Evolutionary conservation across 2,329 filamentous ascomycete genomes (phyloP).

Genomic region (Trichoderma breve): DNA sequence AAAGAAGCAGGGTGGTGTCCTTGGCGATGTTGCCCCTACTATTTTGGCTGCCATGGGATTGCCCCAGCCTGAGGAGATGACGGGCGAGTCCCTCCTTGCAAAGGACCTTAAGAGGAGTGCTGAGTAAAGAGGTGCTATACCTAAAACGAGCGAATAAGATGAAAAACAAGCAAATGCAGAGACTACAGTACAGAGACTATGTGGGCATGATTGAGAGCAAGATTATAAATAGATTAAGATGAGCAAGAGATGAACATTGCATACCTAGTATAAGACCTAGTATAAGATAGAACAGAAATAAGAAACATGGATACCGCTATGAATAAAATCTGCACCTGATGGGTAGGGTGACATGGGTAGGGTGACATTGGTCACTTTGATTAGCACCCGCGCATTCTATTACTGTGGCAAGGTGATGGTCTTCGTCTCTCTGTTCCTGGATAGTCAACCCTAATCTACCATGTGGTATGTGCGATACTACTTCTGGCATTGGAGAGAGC

Average conservation of each 20-base stretch:
- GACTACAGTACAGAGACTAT: not conserved
- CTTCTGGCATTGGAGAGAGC: not conserved
- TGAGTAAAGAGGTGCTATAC: constrained; percentile 23
- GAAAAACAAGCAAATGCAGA: not conserved
- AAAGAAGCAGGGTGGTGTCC: constrained; percentile 80
- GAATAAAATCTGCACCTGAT: not conserved
- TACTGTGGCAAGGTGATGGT: not conserved
- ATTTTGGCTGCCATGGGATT: constrained; percentile 88
- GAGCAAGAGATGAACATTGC: not conserved
- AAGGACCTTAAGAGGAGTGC: constrained; percentile 56
- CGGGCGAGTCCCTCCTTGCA: constrained; percentile 76
- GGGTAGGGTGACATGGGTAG: not conserved
- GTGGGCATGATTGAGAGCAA: not conserved
- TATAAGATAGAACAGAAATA: constrained; percentile 14
- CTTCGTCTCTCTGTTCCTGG: not conserved
- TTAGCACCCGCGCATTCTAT: not conserved
- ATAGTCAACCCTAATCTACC: not conserved
- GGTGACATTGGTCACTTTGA: not conserved
- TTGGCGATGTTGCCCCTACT: constrained; percentile 96
- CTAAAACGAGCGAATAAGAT: not conserved
- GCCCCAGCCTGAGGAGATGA: constrained; percentile 88
- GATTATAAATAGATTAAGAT: not conserved
- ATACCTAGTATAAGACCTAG: not conserved
- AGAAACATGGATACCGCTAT: not conserved
- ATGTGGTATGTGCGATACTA: not conserved